Base-by-base conservation (phyloP, 2,329 filamentous ascomycete species). In the Fusarium hostae region DNA sequence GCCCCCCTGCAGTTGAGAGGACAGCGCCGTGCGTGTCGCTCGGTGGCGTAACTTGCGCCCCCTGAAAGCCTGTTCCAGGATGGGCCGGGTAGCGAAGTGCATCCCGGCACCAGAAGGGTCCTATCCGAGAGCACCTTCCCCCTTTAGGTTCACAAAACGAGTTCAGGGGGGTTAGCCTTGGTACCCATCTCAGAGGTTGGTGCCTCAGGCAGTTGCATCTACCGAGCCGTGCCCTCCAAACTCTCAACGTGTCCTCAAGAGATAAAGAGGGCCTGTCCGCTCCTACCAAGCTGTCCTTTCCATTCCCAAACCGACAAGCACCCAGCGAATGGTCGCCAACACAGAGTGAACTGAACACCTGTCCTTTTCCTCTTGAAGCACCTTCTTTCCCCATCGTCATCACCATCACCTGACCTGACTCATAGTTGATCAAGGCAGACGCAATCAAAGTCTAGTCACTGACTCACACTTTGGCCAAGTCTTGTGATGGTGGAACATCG, bases 181-280 rank as follows among this genome's bases (percentile, higher is more conserved):
- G 47, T 50, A 50, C 47, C 16, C 34, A 52, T 59, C 56, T 71
- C 69, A 72, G 70, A 74, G 70, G 63, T 67, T 62, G 50, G 4
- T 62, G 77, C 79, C 79, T 80, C 75, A 80, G 79, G 79, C 78
- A 74, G 3, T 45, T 37, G 32, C 10, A 70, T 65, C 54, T 45
- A 13, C 18, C 52, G 40, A 59, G 45, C 52, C 55, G 43, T 51
- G 57, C 62, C 58, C 50, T 57, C 57, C 54, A 68, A 74, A 75
- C 50, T 57, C 58, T 76, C 72, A 72, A 79, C 78, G 78, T 79
- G 78, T 77, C 78, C 78, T 79, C 70, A 73, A 77, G 73, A 80
- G 75, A 81, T 82, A 82, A 82, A 81, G 76, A 79, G 70, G 59
- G 63, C 72, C 71, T 63, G 56, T 76, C 71, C 73, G 71, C 75